These are phyloP conservation scores for Gossypium ekmanianum DNA, from an alignment of 345 rosid species.

Conservation along the genomic window DNA sequence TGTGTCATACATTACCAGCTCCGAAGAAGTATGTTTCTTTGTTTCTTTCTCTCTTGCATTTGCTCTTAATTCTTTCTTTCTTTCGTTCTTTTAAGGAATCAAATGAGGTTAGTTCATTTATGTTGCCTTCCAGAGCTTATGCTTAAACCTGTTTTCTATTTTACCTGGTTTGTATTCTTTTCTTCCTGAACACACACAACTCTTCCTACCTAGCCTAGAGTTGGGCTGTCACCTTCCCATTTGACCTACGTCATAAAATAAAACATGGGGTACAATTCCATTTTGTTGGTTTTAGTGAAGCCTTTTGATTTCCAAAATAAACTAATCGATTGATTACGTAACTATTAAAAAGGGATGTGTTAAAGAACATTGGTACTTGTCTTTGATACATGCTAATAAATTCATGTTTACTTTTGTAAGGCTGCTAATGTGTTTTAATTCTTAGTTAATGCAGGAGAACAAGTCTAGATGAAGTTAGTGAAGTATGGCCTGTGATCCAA, in stretches of 20 bases:
- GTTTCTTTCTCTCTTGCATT: neutral
- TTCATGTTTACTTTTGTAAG: neutral
- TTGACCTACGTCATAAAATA: neutral
- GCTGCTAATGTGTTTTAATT: neutral
- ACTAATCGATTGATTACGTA: neutral
- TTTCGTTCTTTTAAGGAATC: too few relatives aligned
- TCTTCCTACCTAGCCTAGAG: neutral
- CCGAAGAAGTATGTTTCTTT: constrained; percentile 32
- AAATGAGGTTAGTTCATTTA: neutral
- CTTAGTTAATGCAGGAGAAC: constrained; percentile 29
- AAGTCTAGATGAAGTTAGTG: constrained; percentile 23
- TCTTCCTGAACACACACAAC: too few relatives aligned
- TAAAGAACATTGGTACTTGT: neutral
- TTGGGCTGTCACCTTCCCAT: neutral
- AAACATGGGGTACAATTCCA: neutral
- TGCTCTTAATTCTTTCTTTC: neutral
- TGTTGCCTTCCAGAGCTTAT: neutral
- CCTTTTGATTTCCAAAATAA: neutral
- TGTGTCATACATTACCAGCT: constrained; percentile 67
- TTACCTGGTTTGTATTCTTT: neutral
- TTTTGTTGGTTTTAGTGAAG: neutral
- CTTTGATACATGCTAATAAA: neutral
- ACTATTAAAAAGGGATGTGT: neutral
- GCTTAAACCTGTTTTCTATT: neutral
- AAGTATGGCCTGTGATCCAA: neutral